Conservation (phyloP, 805 yeast genomes). For the Ogataea zsoltii region DNA sequence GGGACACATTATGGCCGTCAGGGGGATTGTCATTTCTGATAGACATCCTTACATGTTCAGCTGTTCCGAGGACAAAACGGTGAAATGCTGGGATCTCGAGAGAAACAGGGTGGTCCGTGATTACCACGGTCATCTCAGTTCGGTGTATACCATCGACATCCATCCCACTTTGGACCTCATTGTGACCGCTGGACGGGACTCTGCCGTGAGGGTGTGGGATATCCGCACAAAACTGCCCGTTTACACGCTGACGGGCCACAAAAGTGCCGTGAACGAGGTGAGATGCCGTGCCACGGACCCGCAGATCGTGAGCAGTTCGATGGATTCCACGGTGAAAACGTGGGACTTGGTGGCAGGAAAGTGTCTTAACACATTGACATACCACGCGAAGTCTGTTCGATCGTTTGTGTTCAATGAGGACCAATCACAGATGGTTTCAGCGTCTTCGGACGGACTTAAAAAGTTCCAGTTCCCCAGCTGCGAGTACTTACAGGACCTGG, state of each 20-base stretch:
- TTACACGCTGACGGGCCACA: slow-evolving; percentile 80
- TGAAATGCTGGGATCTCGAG: slow-evolving; percentile 96
- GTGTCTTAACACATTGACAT: slow-evolving; percentile 71
- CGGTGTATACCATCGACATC: slow-evolving; percentile 77
- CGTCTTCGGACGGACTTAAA: slow-evolving; percentile 75
- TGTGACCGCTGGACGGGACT: slow-evolving; percentile 87
- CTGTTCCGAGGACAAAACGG: slow-evolving; percentile 90
- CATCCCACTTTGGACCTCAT: slow-evolving; percentile 87
- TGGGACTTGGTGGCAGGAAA: slow-evolving; percentile 89
- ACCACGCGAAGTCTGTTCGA: slow-evolving; percentile 81
- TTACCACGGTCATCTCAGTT: slow-evolving; percentile 92
- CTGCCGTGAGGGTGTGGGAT: slow-evolving; percentile 91
- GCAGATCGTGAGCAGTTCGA: slow-evolving; percentile 78
- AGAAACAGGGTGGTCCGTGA: slow-evolving; percentile 77
- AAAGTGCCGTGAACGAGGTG: slow-evolving; percentile 70
- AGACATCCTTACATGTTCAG: slow-evolving; percentile 87
- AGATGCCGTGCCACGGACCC: slow-evolving; percentile 74
- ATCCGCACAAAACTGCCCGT: slow-evolving; percentile 75
- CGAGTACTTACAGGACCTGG: slow-evolving; percentile 52
- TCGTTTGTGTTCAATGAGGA: slow-evolving; percentile 67
- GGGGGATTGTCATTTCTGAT: slow-evolving; percentile 71
- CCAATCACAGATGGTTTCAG: slow-evolving; percentile 76
- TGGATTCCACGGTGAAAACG: slow-evolving; percentile 81
- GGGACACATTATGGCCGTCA: slow-evolving; percentile 88
- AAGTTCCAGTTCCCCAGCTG: slow-evolving; percentile 87